These are phyloP conservation scores for Trichocomaceae sp. DNA, from an alignment of 2,329 filamentous ascomycete species.

Conservation along the genomic window DNA sequence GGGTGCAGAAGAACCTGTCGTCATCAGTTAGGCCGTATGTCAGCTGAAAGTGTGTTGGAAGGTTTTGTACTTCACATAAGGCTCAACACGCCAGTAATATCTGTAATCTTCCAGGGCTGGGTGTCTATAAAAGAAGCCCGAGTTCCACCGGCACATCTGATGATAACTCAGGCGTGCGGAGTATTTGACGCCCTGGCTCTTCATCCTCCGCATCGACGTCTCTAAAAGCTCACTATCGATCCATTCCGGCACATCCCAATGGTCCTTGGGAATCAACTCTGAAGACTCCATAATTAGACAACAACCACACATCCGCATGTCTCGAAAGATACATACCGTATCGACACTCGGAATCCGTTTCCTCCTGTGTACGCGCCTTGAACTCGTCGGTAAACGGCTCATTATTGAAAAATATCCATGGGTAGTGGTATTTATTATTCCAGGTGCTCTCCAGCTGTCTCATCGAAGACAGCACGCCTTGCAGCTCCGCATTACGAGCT, in stretches of 20 bases:
- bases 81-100: constrained; percentile 98
- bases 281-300: constrained; percentile 4
- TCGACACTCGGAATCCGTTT: constrained; percentile 78
- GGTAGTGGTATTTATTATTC: constrained; percentile 99
- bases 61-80: constrained; percentile 70
- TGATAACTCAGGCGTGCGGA: constrained; percentile 84
- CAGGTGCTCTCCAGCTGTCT: constrained; percentile 84
- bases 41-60: neutral
- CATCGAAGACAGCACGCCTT: constrained; percentile 83
- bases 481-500: constrained; percentile 84
- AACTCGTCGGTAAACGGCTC: constrained; percentile 93
- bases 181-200: constrained; percentile 84
- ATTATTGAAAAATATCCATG: constrained; percentile 99
- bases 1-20: constrained; percentile 71
- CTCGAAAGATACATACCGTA: constrained; percentile 60
- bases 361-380: constrained; percentile 69
- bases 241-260: constrained; percentile 89
- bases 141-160: constrained; percentile 99
- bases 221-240: constrained; percentile 81
- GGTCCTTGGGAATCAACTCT: constrained; percentile 85
- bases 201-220: constrained; percentile 74
- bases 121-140: constrained; percentile 94
- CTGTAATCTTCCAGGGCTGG: constrained; percentile 72
- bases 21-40: neutral
- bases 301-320: too few species aligned